Conservation (phyloP, 2,329 filamentous ascomycete genomes). For the Zymoseptoria passerinii region DNA sequence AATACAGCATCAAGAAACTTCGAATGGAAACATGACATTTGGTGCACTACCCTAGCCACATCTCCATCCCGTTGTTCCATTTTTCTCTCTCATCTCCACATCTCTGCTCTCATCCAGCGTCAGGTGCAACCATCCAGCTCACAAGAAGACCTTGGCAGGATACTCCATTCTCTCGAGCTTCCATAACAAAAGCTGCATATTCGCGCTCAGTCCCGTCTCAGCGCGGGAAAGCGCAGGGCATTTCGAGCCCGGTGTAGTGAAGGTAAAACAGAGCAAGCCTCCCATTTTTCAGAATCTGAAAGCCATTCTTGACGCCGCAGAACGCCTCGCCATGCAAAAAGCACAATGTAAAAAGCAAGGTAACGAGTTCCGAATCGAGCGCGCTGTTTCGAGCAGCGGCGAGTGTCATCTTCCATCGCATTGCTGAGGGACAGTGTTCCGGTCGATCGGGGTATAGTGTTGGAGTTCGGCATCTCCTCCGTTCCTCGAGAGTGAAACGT, state of each 20-base stretch:
- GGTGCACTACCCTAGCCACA: slow-evolving; percentile 15
- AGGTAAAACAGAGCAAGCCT: neutral
- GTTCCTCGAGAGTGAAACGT: slow-evolving; percentile 15
- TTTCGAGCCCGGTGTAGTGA: neutral
- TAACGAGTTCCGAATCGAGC: slow-evolving; percentile 3
- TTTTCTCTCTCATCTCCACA: slow-evolving; percentile 10
- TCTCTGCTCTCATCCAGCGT: neutral
- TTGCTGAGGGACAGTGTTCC: slow-evolving; percentile 2
- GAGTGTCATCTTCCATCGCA: slow-evolving; percentile 1
- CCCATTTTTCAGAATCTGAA: neutral
- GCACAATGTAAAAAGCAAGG: slow-evolving; percentile 13
- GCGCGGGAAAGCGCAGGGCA: neutral
- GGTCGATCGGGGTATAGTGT: slow-evolving; percentile 1
- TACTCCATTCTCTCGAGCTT: neutral
- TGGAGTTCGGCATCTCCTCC: slow-evolving; percentile 23
- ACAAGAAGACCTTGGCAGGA: neutral
- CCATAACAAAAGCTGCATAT: neutral
- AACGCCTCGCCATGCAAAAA: slow-evolving; percentile 27
- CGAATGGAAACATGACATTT: slow-evolving; percentile 8
- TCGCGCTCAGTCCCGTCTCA: neutral
- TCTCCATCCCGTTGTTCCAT: slow-evolving; percentile 7
- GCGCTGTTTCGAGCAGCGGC: neutral
- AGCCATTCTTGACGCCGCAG: slow-evolving; percentile 10
- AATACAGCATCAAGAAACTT: neutral
- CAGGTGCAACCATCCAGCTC: no score